phyloP scores from a whole-genome alignment of 805 yeast species.

The Komagataella phaffii region DNA sequence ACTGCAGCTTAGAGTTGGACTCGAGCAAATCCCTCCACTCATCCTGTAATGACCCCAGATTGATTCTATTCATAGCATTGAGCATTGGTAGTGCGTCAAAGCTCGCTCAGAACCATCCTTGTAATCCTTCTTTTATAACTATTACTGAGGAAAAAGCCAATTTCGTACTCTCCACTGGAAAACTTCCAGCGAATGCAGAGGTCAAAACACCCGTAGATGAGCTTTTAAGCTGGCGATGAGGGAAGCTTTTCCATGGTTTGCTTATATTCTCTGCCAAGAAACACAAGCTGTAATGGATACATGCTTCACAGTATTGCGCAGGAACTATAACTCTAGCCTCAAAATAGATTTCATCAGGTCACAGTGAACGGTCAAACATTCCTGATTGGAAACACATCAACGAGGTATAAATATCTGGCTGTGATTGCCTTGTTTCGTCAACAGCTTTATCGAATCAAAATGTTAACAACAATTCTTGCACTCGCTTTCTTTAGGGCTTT shows the following conservation, averaged over 20 bases:
- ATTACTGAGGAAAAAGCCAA: neutral
- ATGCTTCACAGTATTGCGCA: neutral
- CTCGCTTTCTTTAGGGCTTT: neutral
- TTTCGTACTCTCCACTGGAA: neutral
- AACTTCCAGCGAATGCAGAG: neutral
- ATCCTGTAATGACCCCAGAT: too few relatives aligned
- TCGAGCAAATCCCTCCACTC: neutral
- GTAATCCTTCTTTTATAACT: neutral
- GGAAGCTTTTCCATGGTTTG: neutral
- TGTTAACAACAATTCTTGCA: neutral
- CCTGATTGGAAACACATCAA: neutral
- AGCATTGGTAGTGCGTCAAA: neutral
- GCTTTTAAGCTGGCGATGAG: neutral
- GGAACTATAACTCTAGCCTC: neutral
- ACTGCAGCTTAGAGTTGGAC: neutral
- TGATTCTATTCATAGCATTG: neutral
- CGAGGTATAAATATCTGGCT: neutral
- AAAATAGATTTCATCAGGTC: neutral
- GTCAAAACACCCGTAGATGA: neutral
- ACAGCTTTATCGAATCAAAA: neutral
- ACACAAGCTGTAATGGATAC: neutral
- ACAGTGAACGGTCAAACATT: neutral
- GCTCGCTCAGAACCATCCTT: neutral
- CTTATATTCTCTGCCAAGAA: neutral
- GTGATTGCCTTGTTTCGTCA: neutral